phyloP scores from a whole-genome alignment of 2,329 filamentous ascomycete genomes.

The Apiospora aurea region DNA sequence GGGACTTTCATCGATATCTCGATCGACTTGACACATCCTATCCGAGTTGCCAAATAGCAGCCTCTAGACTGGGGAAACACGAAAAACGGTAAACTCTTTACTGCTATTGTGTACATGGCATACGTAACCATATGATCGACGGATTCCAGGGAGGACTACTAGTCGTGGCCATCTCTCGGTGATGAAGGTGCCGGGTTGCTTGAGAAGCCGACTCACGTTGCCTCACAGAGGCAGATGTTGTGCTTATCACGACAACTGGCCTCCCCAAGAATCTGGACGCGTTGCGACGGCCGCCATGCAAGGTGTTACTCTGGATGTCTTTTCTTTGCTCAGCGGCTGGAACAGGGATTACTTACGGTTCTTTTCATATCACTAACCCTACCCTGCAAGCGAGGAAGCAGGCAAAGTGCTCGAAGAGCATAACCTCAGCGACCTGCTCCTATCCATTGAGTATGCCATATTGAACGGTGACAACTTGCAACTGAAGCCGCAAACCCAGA shows the following conservation, averaged over 20 bases:
- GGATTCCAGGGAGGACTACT: slow-evolving; percentile 25
- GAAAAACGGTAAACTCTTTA: slow-evolving; percentile 38
- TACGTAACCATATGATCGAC: slow-evolving; percentile 33
- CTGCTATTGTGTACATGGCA: slow-evolving; percentile 39
- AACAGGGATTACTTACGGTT: neutral
- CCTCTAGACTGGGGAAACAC: slow-evolving; percentile 35
- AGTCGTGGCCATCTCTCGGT: slow-evolving; percentile 28
- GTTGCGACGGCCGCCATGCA: slow-evolving; percentile 56
- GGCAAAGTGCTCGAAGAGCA: slow-evolving; percentile 73
- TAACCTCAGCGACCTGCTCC: slow-evolving; percentile 62
- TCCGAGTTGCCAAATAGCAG: slow-evolving; percentile 28
- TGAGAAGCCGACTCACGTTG: slow-evolving; percentile 47
- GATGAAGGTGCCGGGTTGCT: slow-evolving; percentile 31
- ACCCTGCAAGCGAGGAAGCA: slow-evolving; percentile 62
- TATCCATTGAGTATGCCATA: slow-evolving; percentile 66
- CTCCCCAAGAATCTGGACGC: slow-evolving; percentile 59
- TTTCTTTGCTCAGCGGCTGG: neutral
- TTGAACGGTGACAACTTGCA: slow-evolving; percentile 71
- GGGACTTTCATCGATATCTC: neutral
- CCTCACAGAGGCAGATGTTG: slow-evolving; percentile 51
- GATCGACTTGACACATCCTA: slow-evolving; percentile 5
- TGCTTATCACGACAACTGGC: slow-evolving; percentile 67
- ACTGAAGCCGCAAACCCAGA: slow-evolving; percentile 64
- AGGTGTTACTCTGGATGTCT: slow-evolving; percentile 60
- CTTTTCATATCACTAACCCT: neutral